Conservation (phyloP, 2,329 filamentous ascomycete genomes). For the Alternaria ventricosa region DNA sequence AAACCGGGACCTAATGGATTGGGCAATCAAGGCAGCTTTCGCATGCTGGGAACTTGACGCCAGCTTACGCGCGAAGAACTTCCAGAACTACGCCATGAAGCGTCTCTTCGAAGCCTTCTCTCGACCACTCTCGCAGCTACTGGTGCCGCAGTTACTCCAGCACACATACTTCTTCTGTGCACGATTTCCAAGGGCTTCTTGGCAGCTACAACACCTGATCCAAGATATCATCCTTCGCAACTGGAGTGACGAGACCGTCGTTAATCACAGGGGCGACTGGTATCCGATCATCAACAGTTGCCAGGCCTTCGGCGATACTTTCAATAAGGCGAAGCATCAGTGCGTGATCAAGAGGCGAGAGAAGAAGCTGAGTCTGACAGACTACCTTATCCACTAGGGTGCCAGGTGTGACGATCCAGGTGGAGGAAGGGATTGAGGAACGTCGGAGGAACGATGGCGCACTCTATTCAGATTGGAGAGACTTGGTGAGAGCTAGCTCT, state of each 20-base stretch:
- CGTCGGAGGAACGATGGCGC: background rate
- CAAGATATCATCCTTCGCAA: background rate
- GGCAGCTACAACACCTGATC: background rate
- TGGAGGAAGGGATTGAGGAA: background rate
- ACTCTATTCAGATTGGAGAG: too few relatives aligned
- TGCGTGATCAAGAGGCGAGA: background rate
- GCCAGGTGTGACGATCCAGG: background rate
- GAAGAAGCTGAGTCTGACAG: too few relatives aligned
- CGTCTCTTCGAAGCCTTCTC: background rate
- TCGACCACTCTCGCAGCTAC: background rate
- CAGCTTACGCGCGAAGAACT: background rate
- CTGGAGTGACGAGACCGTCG: background rate
- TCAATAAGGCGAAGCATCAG: too few relatives aligned
- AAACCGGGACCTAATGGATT: background rate
- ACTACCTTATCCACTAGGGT: too few relatives aligned
- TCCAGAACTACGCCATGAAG: background rate
- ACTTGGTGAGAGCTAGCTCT: background rate
- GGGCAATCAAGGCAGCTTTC: accelerated
- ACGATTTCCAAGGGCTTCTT: background rate
- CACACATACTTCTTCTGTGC: background rate
- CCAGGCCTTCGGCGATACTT: background rate
- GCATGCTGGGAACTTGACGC: background rate
- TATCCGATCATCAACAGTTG: background rate
- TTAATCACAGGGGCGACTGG: background rate
- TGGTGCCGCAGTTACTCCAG: background rate